Percentiles rank a stretch among this genome's conserved stretches.
Conservation (phyloP, 768 basidiomycete species). For the Amyloporia xantha region DNA sequence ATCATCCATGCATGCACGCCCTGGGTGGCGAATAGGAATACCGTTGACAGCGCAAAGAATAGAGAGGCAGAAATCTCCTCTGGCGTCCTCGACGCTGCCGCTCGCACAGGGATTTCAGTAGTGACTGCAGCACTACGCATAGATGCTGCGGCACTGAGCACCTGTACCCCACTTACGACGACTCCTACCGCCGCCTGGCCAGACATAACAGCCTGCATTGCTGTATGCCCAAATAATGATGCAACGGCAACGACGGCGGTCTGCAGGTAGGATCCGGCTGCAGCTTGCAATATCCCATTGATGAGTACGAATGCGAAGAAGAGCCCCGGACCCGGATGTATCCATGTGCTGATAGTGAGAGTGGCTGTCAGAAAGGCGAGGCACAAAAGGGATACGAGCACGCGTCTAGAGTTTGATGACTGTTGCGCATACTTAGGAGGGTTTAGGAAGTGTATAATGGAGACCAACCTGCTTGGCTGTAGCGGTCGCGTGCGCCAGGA, state of each 20-base stretch:
- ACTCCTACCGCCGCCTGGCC: slow-evolving; percentile 86
- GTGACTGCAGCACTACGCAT: slow-evolving; percentile 29
- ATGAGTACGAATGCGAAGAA: slow-evolving; percentile 65
- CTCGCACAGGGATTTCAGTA: slow-evolving; percentile 2
- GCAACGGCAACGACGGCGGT: slow-evolving; percentile 76
- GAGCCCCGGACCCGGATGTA: slow-evolving; percentile 41
- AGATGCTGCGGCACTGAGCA: slow-evolving; percentile 55
- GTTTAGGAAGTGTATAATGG: neutral
- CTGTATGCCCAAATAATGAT: slow-evolving; percentile 66
- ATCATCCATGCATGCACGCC: slow-evolving; percentile 52
- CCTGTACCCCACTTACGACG: slow-evolving; percentile 70
- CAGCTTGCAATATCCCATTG: slow-evolving; percentile 52
- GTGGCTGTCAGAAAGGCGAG: slow-evolving; percentile 49
- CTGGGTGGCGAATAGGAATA: slow-evolving; percentile 55
- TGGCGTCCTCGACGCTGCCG: slow-evolving; percentile 21
- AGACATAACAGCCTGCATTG: slow-evolving; percentile 71
- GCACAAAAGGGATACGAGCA: slow-evolving; percentile 42
- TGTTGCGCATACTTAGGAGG: slow-evolving; percentile 21
- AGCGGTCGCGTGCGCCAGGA: slow-evolving; percentile 68
- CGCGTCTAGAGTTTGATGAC: slow-evolving; percentile 55
- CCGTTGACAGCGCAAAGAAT: slow-evolving; percentile 66
- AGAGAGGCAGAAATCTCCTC: slow-evolving; percentile 65
- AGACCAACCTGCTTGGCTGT: slow-evolving; percentile 57
- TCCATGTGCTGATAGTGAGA: slow-evolving; percentile 61
- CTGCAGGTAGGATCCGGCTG: slow-evolving; percentile 67